Conservation (phyloP, 805 yeast species). For the Candida maris region DNA sequence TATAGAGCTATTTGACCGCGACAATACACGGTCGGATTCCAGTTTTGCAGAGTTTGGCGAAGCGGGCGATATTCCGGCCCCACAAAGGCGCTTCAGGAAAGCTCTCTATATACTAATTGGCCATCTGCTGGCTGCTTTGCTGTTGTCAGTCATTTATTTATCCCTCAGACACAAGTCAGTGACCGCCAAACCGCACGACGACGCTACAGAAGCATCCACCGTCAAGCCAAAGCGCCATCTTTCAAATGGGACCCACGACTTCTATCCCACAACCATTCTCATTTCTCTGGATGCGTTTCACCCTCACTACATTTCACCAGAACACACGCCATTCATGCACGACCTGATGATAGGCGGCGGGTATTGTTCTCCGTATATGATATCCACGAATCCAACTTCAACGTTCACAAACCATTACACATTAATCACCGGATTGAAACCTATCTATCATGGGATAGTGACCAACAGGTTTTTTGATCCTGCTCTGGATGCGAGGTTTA, state of each 20-base stretch:
- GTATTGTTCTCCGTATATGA: conserved; percentile 80
- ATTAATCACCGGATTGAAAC: conserved; percentile 78
- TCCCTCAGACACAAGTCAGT: conserved; percentile 6
- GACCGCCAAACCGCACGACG: not conserved
- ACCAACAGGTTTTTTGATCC: conserved; percentile 80
- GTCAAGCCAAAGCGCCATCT: conserved; percentile 22
- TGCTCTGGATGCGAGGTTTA: conserved; percentile 47
- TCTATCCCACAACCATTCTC: conserved; percentile 75
- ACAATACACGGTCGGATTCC: conserved; percentile 16
- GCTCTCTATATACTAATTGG: conserved; percentile 6
- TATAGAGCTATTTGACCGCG: conserved; percentile 27
- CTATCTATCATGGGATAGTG: conserved; percentile 82
- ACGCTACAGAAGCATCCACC: not conserved
- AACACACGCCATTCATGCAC: conserved; percentile 69
- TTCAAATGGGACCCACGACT: conserved; percentile 63
- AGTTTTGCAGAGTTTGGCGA: conserved; percentile 22
- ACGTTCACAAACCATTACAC: conserved; percentile 95
- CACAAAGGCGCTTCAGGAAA: conserved; percentile 9
- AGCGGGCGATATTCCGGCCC: conserved; percentile 2
- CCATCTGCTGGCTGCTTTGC: conserved; percentile 5
- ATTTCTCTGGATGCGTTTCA: conserved; percentile 88
- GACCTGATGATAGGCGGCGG: conserved; percentile 47
- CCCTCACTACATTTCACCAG: conserved; percentile 72
- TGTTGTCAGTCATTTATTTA: conserved; percentile 6
- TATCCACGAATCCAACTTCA: conserved; percentile 82